Base-by-base conservation (phyloP, 305 asterid genomes). In the Fraxinus paxiana region DNA sequence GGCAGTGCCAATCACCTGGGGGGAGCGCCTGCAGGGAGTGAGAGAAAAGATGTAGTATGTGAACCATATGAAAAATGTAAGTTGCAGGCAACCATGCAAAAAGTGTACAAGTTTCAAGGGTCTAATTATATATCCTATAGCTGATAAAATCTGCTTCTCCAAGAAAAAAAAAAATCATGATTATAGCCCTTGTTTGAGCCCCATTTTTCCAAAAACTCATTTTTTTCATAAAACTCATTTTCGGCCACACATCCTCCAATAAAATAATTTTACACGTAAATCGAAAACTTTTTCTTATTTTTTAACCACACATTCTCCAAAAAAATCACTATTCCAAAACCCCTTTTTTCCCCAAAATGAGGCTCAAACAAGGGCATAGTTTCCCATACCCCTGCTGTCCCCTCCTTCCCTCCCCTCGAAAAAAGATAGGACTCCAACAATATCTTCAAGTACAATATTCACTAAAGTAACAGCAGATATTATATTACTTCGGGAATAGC, bases 1-100 rank as follows among this genome's bases (percentile, higher is more conserved):
- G 95, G 84, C 98, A 96, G 84, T 94, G 94, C 99, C 99, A 96
- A 96, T 93, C 97, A 65, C 96, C 98, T 4, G 86, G 83, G 81
- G 98, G 99, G 90, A 92, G 94, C 87, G 87, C 86, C 98, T 94
- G 92, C 85, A 88, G 56, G 33, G 65, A 84, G 63, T 35, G 59
- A 84, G 80, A 84, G 35, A 85, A 83, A 82, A 35, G 67, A 30
- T 41, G 54, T 9, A 24, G 78, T 81, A 78, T 48, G 33, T 84
- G 48, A 84, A 83, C 43, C 61, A 78, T 81, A 69, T 10, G 59
- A 65, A 73, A 75, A 38, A 77, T 34, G 4, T 43, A 65, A 30
- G 76, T 80, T 80, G 84, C 51, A 63, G 31, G 31, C 76, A 77
- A 56, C 77, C 73, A 59, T 34, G 70, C 34, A 56, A 18, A 18